Conservation (phyloP, 495 filamentous ascomycete species). For the Neurospora sublineolata region DNA sequence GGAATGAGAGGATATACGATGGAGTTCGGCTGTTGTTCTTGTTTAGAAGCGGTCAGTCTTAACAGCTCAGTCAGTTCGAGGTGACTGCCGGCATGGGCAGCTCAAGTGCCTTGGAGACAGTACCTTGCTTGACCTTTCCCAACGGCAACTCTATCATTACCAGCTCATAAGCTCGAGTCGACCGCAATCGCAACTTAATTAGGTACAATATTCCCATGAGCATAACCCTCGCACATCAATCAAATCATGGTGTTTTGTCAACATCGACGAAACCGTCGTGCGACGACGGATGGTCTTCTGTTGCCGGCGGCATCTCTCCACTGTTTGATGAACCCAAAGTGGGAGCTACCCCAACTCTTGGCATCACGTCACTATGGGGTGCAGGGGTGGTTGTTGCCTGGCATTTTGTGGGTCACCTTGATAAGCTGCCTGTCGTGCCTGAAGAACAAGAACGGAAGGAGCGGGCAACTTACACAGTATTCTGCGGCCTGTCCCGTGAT, state of each 20-base stretch:
- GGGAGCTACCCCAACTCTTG: neutral
- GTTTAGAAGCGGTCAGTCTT: neutral
- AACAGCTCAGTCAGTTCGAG: neutral
- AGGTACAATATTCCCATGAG: neutral
- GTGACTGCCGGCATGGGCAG: no score
- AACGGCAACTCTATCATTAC: neutral
- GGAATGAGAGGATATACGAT: neutral
- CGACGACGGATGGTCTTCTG: neutral
- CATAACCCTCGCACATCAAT: neutral
- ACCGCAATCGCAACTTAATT: neutral
- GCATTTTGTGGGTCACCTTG: constrained; percentile 6
- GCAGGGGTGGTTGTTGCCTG: constrained; percentile 10
- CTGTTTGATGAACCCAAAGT: neutral
- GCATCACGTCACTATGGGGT: neutral
- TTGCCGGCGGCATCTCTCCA: neutral
- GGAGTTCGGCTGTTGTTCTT: neutral
- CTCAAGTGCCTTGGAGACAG: no score
- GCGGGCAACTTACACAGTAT: neutral
- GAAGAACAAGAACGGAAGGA: neutral
- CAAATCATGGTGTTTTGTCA: neutral
- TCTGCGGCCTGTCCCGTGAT: constrained; percentile 7
- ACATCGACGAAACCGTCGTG: neutral
- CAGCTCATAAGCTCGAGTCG: neutral
- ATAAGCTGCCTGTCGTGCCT: constrained; percentile 4
- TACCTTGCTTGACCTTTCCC: no score